Evolutionary conservation across 2,329 filamentous ascomycete genomes (phyloP), one percentile per base, ranked within the genome.

Genomic region (Aureobasidium subglaciale): DNA sequence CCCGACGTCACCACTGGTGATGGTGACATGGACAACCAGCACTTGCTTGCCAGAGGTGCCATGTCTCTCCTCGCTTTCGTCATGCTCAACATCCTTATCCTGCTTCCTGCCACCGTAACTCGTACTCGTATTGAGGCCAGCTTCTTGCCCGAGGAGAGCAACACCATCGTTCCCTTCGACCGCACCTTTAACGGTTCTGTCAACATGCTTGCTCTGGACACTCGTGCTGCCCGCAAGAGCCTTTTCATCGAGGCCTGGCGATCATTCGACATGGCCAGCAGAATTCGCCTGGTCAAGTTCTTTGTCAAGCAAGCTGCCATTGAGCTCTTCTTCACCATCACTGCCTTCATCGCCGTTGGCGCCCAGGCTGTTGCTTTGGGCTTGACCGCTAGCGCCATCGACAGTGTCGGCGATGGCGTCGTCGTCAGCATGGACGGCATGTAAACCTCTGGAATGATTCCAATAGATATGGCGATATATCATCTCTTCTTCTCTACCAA

Each of bases 131-230:
- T 96, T 32, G 90, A 95, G 68, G 90, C 91, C 6, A 92, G 88
- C 46, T 83, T 96, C 63, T 82, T 97, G 2, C 82, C 90, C 0
- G 85, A 89, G 58, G 84, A 88, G 16, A 81, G 90, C 62, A 86
- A 95, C 72, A 84, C 88, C 24, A 87, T 96, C 61, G 85, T 97
- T 32, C 86, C 89, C 29, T 96, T 97, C 65, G 92, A 97, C 76
- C 87, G 90, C 61, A 86, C 85, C 27, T 95, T 95, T 65, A 82
- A 80, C 60, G 88, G 88, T 63, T 86, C 84, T 67, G 82, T 92
- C 25, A 65, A 63, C 32, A 84, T 88, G n/a, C 80, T 82, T 58
- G 78, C 90, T 48, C 75, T 90, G n/a, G 85, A 83, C 58, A 88
- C 87, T 55, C 46, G 50, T 32, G 61, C 61, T 58, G 57, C 60